phyloP scores from a whole-genome alignment of 768 basidiomycete species.

The Amanita rubescens region DNA sequence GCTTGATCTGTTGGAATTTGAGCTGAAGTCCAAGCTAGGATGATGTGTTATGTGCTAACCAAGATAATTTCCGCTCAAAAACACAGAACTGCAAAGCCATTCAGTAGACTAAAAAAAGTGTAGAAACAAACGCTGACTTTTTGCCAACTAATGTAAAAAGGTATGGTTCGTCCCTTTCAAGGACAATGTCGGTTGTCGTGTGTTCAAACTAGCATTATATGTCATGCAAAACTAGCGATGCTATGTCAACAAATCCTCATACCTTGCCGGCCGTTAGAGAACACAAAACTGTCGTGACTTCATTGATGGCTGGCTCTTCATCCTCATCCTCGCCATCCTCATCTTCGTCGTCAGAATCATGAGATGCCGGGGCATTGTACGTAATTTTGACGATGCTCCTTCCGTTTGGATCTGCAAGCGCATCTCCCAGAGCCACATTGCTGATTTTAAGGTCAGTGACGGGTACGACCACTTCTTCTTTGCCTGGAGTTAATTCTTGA shows the following conservation, averaged over 20 bases:
- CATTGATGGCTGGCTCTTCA: slow-evolving; percentile 29
- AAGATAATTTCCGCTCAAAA: slow-evolving; percentile 83
- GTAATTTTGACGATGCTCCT: slow-evolving; percentile 64
- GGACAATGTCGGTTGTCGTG: slow-evolving; percentile 57
- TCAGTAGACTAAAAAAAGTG: slow-evolving; percentile 6
- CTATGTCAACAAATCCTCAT: slow-evolving; percentile 13
- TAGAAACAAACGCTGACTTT: slow-evolving; percentile 46
- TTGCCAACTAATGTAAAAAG: slow-evolving; percentile 69
- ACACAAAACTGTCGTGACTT: slow-evolving; percentile 55
- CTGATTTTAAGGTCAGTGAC: slow-evolving; percentile 71
- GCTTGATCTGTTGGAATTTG: slow-evolving; percentile 40
- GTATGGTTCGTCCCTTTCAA: slow-evolving; percentile 60
- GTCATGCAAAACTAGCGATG: background rate
- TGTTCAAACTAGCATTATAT: slow-evolving; percentile 60
- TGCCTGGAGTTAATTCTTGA: slow-evolving; percentile 47
- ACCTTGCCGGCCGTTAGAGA: slow-evolving; percentile 82
- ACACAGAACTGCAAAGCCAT: slow-evolving; percentile 44
- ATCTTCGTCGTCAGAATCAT: slow-evolving; percentile 28
- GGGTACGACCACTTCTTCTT: slow-evolving; percentile 49
- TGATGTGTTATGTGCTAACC: slow-evolving; percentile 29
- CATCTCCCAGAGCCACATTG: slow-evolving; percentile 74
- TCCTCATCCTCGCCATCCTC: slow-evolving; percentile 30
- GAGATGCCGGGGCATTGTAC: slow-evolving; percentile 33
- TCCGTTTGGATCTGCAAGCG: slow-evolving; percentile 50
- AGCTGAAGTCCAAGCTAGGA: slow-evolving; percentile 2